Base-by-base conservation (phyloP, 208 protist genomes). In the Leptomonas pyrrhocoris region DNA sequence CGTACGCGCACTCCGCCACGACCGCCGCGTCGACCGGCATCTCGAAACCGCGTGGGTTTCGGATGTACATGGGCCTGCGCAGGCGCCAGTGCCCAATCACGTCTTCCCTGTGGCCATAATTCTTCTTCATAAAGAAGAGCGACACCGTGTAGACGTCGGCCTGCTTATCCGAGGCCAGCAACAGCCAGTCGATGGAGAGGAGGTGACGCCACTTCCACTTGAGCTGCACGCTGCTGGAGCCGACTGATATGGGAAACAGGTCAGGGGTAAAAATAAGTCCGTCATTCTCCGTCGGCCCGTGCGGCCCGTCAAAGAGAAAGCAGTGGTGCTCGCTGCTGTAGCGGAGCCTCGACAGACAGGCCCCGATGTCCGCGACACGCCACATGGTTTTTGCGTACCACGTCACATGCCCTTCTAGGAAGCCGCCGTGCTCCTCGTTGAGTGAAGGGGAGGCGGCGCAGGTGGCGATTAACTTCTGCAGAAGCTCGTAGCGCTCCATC, bases 171-270 rank as follows among this genome's bases (percentile, higher is more conserved):
- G 73, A 58, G 9, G 77, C 79, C 25, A 48, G 71, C 46, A 77
- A 23, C 62, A 81, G 77, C 83, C 81, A 94, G 68, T 94, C 89
- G 19, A 94, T 85, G 28, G 89, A 93, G 25, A 94, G 74, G 42
- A 88, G 76, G 21, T 77, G 72, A 31, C 64, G 83, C 87, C 89
- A 94, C 71, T 94, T 94, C 89, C 89, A 94, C 75, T 94, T 94
- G 36, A 93, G 31, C 63, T 94, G 89, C 7, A 40, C 64, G 56
- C 73, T 77, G 68, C 81, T 86, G 23, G 89, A 79, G 15, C 89
- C 89, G 45, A 79, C 73, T 48, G 69, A 38, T 54, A 94, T 61
- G 25, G 80, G 77, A 64, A 94, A 94, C 30, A 59, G 60, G 45
- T 94, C 76, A 3, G 89, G 89, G 4, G 89, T 93, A 63, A 94